phyloP scores from a whole-genome alignment of 208 protist genomes.

The Giardia duodenalis region DNA sequence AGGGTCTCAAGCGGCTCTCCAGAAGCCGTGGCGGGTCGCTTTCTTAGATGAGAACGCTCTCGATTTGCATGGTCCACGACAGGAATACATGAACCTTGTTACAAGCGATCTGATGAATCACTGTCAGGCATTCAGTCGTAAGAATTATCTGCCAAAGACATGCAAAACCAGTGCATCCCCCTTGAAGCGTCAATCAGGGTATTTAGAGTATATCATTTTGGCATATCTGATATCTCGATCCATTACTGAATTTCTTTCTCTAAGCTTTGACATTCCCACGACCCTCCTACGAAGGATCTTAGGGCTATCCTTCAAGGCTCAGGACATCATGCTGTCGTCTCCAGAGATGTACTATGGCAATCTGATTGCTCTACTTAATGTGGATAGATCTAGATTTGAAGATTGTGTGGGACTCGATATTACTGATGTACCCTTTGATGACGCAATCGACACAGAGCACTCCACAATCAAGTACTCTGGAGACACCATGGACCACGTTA shows the following conservation, averaged over 20 bases:
- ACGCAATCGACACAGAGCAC: neutral
- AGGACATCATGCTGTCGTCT: neutral
- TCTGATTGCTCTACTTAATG: neutral
- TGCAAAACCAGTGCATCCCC: too few species aligned
- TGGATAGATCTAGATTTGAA: neutral
- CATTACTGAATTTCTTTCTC: neutral
- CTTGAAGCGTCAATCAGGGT: neutral
- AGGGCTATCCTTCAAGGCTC: neutral
- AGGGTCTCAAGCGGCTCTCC: neutral
- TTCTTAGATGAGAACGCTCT: neutral
- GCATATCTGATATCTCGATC: neutral
- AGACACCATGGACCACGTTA: neutral
- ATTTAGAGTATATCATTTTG: neutral
- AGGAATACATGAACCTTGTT: slow-evolving; percentile 2
- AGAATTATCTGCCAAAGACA: neutral
- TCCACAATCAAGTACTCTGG: neutral
- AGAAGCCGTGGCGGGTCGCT: neutral
- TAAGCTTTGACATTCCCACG: neutral
- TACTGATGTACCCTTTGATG: neutral
- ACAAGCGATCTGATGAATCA: neutral
- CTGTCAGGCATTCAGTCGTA: neutral
- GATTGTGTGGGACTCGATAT: neutral
- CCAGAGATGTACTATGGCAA: neutral
- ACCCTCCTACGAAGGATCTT: neutral
- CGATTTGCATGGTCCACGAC: neutral